Percentiles rank a stretch among this genome's conserved stretches.
Conservation (phyloP, 2,329 filamentous ascomycete species). For the Pezicula neosporulosa region DNA sequence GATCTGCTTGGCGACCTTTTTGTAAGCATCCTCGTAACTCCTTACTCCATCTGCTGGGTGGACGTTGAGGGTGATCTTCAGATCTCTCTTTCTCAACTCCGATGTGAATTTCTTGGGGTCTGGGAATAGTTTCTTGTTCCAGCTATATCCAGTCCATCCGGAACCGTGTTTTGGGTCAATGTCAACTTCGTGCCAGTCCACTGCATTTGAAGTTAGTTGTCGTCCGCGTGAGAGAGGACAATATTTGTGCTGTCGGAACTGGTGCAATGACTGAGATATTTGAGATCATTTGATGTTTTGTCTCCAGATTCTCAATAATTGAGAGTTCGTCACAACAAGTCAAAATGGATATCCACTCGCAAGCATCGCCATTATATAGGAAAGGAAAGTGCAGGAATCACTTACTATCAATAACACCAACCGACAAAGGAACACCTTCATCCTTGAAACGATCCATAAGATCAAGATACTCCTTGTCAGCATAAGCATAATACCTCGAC, state of each 20-base stretch:
- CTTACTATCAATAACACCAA: slow-evolving; percentile 54
- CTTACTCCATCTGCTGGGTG: slow-evolving; percentile 59
- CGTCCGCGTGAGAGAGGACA: no score
- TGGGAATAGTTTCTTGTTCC: slow-evolving; percentile 56
- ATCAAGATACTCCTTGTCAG: slow-evolving; percentile 48
- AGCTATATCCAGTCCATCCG: slow-evolving; percentile 61
- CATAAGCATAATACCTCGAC: slow-evolving; percentile 59
- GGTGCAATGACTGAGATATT: no score
- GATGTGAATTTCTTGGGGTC: slow-evolving; percentile 48
- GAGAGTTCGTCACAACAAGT: no score
- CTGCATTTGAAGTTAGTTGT: no score
- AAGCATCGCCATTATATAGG: no score
- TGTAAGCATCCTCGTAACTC: slow-evolving; percentile 52
- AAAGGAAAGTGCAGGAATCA: no score
- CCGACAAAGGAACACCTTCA: slow-evolving; percentile 51
- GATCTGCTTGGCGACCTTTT: slow-evolving; percentile 48
- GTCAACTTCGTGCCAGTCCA: slow-evolving; percentile 62
- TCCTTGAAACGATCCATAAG: slow-evolving; percentile 53
- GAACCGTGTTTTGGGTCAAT: slow-evolving; percentile 38
- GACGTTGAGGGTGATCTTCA: slow-evolving; percentile 57
- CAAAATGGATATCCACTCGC: no score
- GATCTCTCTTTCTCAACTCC: slow-evolving; percentile 45
- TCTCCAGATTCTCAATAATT: no score
- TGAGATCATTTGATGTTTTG: no score
- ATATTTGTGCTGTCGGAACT: no score